Evolutionary conservation across 176 grass and related monocot species (phyloP), one percentile per base, ranked within the genome.

Genomic region (Oryza rufipogon): DNA sequence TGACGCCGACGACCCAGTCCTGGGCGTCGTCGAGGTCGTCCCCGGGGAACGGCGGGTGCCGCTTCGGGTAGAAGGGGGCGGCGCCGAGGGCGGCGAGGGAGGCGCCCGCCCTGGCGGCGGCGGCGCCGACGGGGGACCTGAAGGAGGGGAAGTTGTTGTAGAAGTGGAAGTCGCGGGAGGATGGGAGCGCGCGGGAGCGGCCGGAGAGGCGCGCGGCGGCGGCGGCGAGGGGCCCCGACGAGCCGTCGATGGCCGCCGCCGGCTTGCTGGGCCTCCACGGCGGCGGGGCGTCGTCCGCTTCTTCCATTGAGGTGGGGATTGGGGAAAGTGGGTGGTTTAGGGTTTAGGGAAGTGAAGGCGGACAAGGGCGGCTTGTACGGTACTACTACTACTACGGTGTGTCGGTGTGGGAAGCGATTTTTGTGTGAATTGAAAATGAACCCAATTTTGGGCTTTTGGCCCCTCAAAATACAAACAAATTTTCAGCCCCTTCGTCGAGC

Each of bases 91-190:
- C 19, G 58, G 80, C 70, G 64, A 90, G 84, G 51, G 91, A 93
- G 67, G 83, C 82, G 4, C 88, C 91, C 14, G 87, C 68, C 69
- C 74, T 88, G 51, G 91, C 70, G 54, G 71, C 77, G 66, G 92
- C 83, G 38, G 86, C 86, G 66, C 48, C 86, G 30, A 90, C 51
- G 17, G 91, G 84, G 86, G 80, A 66, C 77, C 87, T 91, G 86
- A 99, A 99, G 3, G 87, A 73, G 19, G 91, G 74, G 71, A 96
- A 96, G 86, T 99, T 99, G 86, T 91, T 80, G 81, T 92, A 99
- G 86, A 99, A 99, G 86, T 94, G 91, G 70, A 99, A 99, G 84
- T 96, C 90, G 76, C 75, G 76, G 70, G 81, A 74, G 42, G 89
- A 48, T 4, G 76, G 85, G 80, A 87, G 76, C 23, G 70, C 89